Base-by-base conservation (phyloP, 2,329 filamentous ascomycete genomes). In the Hypoxylon sp. region DNA sequence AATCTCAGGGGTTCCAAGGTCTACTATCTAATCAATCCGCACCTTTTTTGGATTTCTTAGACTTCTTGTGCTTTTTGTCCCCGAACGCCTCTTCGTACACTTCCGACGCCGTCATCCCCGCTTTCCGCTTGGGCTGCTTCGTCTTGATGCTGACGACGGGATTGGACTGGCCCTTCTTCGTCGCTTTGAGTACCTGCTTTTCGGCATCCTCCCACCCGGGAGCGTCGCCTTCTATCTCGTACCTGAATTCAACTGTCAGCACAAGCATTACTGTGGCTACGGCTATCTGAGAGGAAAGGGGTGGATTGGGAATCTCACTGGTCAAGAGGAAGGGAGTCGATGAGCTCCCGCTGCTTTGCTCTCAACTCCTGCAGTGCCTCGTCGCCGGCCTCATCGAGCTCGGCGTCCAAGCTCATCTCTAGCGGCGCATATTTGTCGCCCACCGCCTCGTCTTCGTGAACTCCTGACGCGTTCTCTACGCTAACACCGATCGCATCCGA, bases 281-380 rank as follows among this genome's bases (percentile, higher is more conserved):
- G n/a, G n/a, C n/a, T n/a, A 24, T 4, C 33, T 41, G 41, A 27
- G 21, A 27, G 26, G 23, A 18, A 48, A n/a, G n/a, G n/a, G n/a
- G n/a, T n/a, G n/a, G n/a, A n/a, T n/a, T n/a, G n/a, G n/a, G n/a
- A 35, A 35, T 77, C 88, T 83, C 82, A 94, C 86, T 90, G 88
- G 69, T 97, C 92, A 48, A 98, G 81, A 40, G 94, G 93, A 60
- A 98, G 79, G 62, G 92, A 89, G 78, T 97, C 91, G 69, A 98
- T 97, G 64, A 98, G 80, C 66, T 91, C 90, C 68, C 89, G 87
- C 75, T 96, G 91, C 76, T 94, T 91, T 74, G 90, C 87, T 66
- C 85, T 85, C 69, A 96, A 78, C 57, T 85, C 86, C 43, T 80
- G 81, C 60, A 92, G 76, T 21, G 90, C 86, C 73, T 95, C 88